Conservation (phyloP, 108 stramenopile species). For the Pseudonitzschia pungens region DNA sequence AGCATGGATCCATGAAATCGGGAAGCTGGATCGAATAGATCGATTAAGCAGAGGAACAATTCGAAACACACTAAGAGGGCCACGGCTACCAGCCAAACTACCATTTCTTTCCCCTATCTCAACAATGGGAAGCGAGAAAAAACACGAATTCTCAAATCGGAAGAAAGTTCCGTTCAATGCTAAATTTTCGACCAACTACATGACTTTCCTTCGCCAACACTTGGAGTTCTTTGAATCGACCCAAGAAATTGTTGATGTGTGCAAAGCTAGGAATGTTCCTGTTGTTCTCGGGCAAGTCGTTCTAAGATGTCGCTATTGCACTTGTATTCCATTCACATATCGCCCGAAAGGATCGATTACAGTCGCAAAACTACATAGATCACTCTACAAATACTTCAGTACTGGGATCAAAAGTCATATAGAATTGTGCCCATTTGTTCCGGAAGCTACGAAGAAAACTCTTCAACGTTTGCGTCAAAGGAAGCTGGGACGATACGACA, state of each 20-base stretch:
- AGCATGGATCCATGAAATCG: background rate
- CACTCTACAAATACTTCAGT: conserved; percentile 7
- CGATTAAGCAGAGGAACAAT: background rate
- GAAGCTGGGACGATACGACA: background rate
- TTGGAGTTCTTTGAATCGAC: conserved; percentile 3
- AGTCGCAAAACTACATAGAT: background rate
- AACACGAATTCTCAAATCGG: background rate
- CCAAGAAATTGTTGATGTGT: background rate
- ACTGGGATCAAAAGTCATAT: background rate
- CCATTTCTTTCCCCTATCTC: background rate
- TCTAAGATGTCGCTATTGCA: background rate
- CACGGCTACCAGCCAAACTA: background rate
- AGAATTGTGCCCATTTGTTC: conserved; percentile 8
- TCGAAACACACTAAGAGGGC: background rate
- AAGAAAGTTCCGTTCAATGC: background rate
- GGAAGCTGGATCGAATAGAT: background rate
- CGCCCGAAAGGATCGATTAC: conserved; percentile 5
- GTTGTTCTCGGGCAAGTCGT: background rate
- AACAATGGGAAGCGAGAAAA: background rate
- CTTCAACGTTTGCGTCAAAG: background rate
- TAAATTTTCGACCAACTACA: background rate
- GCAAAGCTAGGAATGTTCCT: conserved; percentile 3
- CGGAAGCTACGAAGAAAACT: background rate
- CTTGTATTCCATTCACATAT: background rate
- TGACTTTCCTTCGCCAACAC: background rate